Base-by-base conservation (phyloP, 1,139 yeast genomes). In the Geotrichum restrictum region DNA sequence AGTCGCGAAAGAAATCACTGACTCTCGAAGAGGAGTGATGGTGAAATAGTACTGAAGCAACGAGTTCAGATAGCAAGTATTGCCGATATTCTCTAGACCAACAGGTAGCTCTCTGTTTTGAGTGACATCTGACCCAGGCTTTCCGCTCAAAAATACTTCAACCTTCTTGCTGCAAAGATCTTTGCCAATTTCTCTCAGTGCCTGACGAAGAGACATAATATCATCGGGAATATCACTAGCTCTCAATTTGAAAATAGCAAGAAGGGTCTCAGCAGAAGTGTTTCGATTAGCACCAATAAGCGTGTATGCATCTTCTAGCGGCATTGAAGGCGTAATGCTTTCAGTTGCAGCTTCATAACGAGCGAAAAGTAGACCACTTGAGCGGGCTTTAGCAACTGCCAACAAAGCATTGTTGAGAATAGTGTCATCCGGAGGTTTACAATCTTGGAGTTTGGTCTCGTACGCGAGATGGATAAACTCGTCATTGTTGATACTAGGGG, bases 31-130 rank as follows among this genome's bases (percentile, higher is more conserved):
- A 0, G 97, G 97, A 51, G 81, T 80, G 49, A 93, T 81, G 8
- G 91, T 85, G 69, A 88, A 93, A 66, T 88, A 91, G 63, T 85
- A 93, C 64, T 93, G 98, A 33, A 93, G 72, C 50, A 93, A 74
- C 0, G 97, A 89, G 65, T 91, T 93, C 64, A 93, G 75, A 61
- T 93, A 93, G 68, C 98, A 93, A 0, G 98, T 91, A 65, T 93
- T 93, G 32, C 98, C 98, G 60, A 89, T 89, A 64, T 93, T 93
- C 67, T 85, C 88, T 64, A 93, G 75, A 0, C 98, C 98, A 22
- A 54, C 55, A 11, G 57, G 57, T 27, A 27, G 27, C 22, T 48
- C 47, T 19, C 39, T 44, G 32, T 45, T 48, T 18, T 31, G 45
- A 11, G 32, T 38, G 13, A 51, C 50, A 8, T 55, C 57, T 1